Evolutionary conservation across 2,329 filamentous ascomycete species (phyloP).

Genomic region (Aciculosporium take): DNA sequence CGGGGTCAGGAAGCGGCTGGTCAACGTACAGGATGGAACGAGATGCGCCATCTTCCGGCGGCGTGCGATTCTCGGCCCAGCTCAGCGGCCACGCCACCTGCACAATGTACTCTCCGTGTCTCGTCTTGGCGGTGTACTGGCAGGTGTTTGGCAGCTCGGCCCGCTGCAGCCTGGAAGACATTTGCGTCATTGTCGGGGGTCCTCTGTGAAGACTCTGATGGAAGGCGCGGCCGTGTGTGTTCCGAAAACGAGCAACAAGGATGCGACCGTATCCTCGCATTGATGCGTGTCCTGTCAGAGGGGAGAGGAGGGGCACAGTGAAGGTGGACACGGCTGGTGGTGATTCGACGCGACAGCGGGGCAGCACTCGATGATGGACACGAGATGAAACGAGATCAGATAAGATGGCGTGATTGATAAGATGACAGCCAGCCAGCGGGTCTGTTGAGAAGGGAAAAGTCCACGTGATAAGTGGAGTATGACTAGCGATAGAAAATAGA

Average conservation of each 20-base stretch:
- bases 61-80: conserved; percentile 14
- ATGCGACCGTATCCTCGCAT: background rate
- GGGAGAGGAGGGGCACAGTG: background rate
- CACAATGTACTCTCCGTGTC: conserved; percentile 17
- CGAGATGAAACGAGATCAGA: background rate
- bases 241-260: background rate
- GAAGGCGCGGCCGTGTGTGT: background rate
- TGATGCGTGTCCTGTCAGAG: background rate
- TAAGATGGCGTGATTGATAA: conserved; percentile 3
- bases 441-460: too few species aligned
- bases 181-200: background rate
- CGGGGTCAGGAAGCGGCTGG: background rate
- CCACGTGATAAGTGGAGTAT: too few species aligned
- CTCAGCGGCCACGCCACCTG: conserved; percentile 18
- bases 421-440: conserved; percentile 13
- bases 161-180: conserved; percentile 5
- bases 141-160: conserved; percentile 15
- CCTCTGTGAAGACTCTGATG: background rate
- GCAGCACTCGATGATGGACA: background rate
- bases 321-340: background rate
- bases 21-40: conserved; percentile 15
- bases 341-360: background rate
- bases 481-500: too few species aligned
- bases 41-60: conserved; percentile 9
- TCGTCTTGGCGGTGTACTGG: conserved; percentile 13